Conservation (phyloP, 345 rosid genomes). For the Draba incana region DNA sequence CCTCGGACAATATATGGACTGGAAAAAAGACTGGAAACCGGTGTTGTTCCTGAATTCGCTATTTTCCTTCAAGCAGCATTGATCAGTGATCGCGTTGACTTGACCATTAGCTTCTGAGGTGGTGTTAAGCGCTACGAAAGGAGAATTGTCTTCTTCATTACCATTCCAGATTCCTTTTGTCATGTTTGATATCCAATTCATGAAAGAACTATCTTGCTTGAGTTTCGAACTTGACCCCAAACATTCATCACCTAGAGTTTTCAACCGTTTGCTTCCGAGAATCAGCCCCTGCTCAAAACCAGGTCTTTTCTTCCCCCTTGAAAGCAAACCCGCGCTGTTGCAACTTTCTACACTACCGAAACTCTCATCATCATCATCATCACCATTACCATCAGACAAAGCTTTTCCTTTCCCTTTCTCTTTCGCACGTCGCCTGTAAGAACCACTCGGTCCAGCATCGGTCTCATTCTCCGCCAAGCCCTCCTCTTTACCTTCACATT, state of each 20-base stretch:
- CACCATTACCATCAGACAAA: slow-evolving; percentile 56
- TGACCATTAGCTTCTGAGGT: slow-evolving; percentile 38
- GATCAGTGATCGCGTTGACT: slow-evolving; percentile 31
- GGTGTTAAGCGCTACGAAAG: slow-evolving; percentile 48
- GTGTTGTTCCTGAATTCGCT: slow-evolving; percentile 37
- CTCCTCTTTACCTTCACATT: slow-evolving; percentile 38
- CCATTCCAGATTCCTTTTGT: slow-evolving; percentile 63
- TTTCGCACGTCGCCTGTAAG: slow-evolving; percentile 34
- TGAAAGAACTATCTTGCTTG: slow-evolving; percentile 79
- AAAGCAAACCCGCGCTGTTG: slow-evolving; percentile 54
- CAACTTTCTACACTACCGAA: slow-evolving; percentile 92
- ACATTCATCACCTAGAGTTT: slow-evolving; percentile 50
- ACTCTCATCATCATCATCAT: slow-evolving; percentile 54
- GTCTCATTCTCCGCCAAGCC: slow-evolving; percentile 41
- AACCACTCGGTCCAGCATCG: slow-evolving; percentile 41
- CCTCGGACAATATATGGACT: slow-evolving; percentile 64
- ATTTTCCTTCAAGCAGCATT: slow-evolving; percentile 35
- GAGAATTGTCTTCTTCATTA: slow-evolving; percentile 45
- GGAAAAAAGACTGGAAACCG: slow-evolving; percentile 84
- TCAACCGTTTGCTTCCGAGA: slow-evolving; percentile 63
- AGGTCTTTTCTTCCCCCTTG: slow-evolving; percentile 54
- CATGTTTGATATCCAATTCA: slow-evolving; percentile 93
- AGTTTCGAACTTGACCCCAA: slow-evolving; percentile 55
- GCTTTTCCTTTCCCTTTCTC: slow-evolving; percentile 66
- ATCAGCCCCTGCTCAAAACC: slow-evolving; percentile 58